Conservation (phyloP, 2,329 filamentous ascomycete species). For the Phyllachora maydis region DNA sequence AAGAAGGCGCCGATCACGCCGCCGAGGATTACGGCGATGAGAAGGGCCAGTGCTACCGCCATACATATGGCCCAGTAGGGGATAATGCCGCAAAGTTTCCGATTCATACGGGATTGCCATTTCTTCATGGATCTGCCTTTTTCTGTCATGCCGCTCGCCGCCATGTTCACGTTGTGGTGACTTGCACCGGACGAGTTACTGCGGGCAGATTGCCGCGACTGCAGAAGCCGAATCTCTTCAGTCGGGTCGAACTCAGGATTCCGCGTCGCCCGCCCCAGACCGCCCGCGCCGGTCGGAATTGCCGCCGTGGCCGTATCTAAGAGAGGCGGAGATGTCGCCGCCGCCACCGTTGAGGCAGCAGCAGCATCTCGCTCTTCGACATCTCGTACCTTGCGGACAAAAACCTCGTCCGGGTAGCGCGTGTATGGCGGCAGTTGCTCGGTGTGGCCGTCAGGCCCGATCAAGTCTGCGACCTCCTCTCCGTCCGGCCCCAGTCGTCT, state of each 20-base stretch:
- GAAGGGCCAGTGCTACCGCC: slow-evolving; percentile 21
- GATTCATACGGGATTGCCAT: slow-evolving; percentile 31
- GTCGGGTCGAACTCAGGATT: slow-evolving; percentile 41
- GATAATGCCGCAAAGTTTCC: slow-evolving; percentile 34
- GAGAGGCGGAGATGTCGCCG: too few relatives aligned
- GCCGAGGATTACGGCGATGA: slow-evolving; percentile 34
- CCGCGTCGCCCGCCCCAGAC: slow-evolving; percentile 36
- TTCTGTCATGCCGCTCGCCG: slow-evolving; percentile 21
- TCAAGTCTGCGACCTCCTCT: slow-evolving; percentile 70
- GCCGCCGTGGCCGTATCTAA: slow-evolving; percentile 3
- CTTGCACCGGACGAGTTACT: slow-evolving; percentile 27
- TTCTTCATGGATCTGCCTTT: slow-evolving; percentile 23
- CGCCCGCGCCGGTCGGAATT: slow-evolving; percentile 21
- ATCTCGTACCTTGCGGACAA: slow-evolving; percentile 27
- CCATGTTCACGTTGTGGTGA: slow-evolving; percentile 31
- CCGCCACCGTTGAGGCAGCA: slow-evolving; percentile 1
- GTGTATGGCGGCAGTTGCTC: slow-evolving; percentile 88
- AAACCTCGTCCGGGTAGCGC: slow-evolving; percentile 61
- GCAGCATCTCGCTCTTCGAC: slow-evolving; percentile 4
- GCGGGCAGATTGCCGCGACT: slow-evolving; percentile 27
- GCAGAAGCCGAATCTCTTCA: slow-evolving; percentile 28
- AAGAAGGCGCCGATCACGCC: slow-evolving; percentile 30
- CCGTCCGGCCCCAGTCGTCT: slow-evolving; percentile 57
- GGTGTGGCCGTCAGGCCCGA: slow-evolving; percentile 72
- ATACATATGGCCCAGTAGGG: slow-evolving; percentile 41